Evolutionary conservation across 2,329 filamentous ascomycete species (phyloP).

Genomic region (Fusarium chuoi): DNA sequence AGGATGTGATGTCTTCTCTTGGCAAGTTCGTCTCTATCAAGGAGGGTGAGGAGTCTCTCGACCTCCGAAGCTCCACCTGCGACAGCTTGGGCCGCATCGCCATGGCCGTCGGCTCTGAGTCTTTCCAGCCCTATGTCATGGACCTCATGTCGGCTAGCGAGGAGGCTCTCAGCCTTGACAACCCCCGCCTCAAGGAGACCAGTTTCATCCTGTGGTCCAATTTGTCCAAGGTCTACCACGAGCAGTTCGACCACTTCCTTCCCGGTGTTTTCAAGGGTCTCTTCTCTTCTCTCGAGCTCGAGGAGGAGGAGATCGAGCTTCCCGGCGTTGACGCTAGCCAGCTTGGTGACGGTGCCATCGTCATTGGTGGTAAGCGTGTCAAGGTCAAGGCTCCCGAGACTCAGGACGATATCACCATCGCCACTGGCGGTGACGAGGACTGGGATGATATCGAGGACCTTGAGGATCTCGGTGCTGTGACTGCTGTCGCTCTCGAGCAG

Average conservation of each 20-base stretch:
- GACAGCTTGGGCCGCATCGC: slow-evolving; percentile 96
- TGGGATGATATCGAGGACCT: slow-evolving; percentile 78
- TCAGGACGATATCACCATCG: slow-evolving; percentile 64
- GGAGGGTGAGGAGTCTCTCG: slow-evolving; percentile 88
- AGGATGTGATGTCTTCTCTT: slow-evolving; percentile 88
- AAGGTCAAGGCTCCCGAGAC: slow-evolving; percentile 73
- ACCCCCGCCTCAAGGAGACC: slow-evolving; percentile 91
- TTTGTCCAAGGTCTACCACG: slow-evolving; percentile 91
- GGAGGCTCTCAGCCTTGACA: slow-evolving; percentile 87
- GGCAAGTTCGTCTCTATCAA: slow-evolving; percentile 87
- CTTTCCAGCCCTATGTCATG: slow-evolving; percentile 91
- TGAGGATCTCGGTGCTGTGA: slow-evolving; percentile 85
- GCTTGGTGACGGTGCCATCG: slow-evolving; percentile 79
- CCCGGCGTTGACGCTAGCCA: slow-evolving; percentile 67
- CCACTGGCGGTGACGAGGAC: slow-evolving; percentile 64
- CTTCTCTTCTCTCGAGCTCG: slow-evolving; percentile 85
- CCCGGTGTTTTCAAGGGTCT: slow-evolving; percentile 82
- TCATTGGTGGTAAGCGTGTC: slow-evolving; percentile 84
- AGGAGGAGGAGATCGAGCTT: slow-evolving; percentile 87
- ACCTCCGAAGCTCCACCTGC: slow-evolving; percentile 87
- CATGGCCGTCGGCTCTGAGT: slow-evolving; percentile 82
- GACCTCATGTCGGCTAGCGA: slow-evolving; percentile 93
- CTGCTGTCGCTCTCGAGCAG: slow-evolving; percentile 92
- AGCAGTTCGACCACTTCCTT: slow-evolving; percentile 82
- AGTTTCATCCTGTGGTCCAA: slow-evolving; percentile 98